Conservation (phyloP, 192 early-diverging fungal genomes). For the Backusella parvicylindrica region DNA sequence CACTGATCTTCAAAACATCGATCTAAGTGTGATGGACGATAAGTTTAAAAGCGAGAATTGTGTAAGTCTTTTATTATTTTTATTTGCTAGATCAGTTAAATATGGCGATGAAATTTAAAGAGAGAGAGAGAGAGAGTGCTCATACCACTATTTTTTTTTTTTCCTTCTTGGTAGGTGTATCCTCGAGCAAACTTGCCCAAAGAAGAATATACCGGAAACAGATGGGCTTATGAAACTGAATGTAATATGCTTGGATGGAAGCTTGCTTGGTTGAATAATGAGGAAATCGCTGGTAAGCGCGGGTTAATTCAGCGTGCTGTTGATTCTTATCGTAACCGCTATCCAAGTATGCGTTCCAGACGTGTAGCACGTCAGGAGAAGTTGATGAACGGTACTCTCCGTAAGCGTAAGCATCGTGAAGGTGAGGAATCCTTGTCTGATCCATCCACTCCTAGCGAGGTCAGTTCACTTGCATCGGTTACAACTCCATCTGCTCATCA, state of each 20-base stretch:
- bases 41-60: conserved; percentile 75
- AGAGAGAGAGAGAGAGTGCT: neutral
- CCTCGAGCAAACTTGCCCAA: conserved; percentile 71
- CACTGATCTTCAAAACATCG: conserved; percentile 65
- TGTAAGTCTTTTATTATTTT: conserved; percentile 49
- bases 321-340: conserved; percentile 71
- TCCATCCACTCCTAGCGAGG: neutral
- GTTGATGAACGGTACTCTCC: conserved; percentile 51
- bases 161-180: conserved; percentile 43
- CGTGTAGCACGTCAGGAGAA: conserved; percentile 75
- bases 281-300: conserved; percentile 59
- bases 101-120: neutral
- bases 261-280: conserved; percentile 73
- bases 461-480: neutral
- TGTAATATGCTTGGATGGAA: conserved; percentile 86
- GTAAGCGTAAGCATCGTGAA: conserved; percentile 39
- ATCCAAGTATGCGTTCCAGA: conserved; percentile 69
- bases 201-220: conserved; percentile 68
- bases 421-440: conserved; percentile 10
- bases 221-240: conserved; percentile 82
- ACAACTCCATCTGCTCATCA: conserved; percentile 13
- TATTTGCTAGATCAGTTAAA: neutral
- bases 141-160: neutral
- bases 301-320: conserved; percentile 86
- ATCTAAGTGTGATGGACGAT: conserved; percentile 40